Evolutionary conservation across 2,329 filamentous ascomycete species (phyloP), one percentile per base, ranked within the genome.

Genomic region (Colletotrichum simmondsii): DNA sequence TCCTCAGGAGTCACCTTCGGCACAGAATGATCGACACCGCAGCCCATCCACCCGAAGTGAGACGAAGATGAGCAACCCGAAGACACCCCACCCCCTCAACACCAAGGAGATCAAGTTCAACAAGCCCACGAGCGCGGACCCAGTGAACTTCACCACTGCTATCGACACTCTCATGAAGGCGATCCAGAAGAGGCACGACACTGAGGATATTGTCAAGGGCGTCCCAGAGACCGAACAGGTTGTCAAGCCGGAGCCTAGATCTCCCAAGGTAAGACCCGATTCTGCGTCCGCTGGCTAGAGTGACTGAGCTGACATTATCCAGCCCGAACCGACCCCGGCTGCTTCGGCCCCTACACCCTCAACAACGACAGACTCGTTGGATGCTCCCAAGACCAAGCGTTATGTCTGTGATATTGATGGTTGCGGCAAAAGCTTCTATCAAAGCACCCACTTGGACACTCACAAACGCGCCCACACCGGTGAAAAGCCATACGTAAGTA

Each of bases 381-480:
- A 71, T 52, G 61, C 62, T 2, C 68, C 71, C 2, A 75, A 75
- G 63, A 19, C 64, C 10, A 97, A 92, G 81, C 86, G 91, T 78
- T 95, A 96, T 80, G 84, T 89, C 22, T 99, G 97, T 83, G 89
- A 88, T 24, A 87, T 95, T 52, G 88, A 91, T 8, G 90, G 90
- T 53, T 98, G 96, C 82, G 87, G 88, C 77, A 97, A 97, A 85
- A 91, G 89, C 74, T 98, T 98, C 82, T 91, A 91, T 72, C 96
- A 98, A 80, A 97, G 96, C 84, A 98, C 95, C 1, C 96, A 98
- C 78, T 88, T 98, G 12, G 93, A 97, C 74, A 98, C 97, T 61
- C 97, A 99, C 81, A 92, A 90, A 58, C 90, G 95, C 75, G 92
- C 93, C 5, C 97, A 99, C 82, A 98, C 94, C 2, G 97, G 97